phyloP scores from a whole-genome alignment of 768 basidiomycete genomes.

The Sarcomyxa edulis region DNA sequence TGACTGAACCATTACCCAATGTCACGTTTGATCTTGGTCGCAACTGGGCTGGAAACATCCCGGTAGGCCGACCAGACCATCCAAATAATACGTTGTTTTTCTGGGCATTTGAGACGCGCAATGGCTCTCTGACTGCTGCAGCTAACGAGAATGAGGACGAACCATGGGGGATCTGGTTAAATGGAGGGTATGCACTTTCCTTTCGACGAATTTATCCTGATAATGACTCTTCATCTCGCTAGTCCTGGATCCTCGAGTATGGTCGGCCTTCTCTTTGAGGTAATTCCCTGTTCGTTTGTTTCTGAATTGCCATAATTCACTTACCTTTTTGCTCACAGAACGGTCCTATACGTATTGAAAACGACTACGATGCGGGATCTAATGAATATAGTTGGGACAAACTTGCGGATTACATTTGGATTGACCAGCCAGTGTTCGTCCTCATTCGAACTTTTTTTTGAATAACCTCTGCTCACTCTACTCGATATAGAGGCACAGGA shows the following conservation, averaged over 20 bases:
- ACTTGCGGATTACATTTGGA: conserved; percentile 64
- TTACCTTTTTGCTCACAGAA: conserved; percentile 45
- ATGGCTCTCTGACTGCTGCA: conserved; percentile 48
- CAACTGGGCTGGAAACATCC: conserved; percentile 62
- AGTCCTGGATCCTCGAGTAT: conserved; percentile 72
- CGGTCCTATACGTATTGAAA: conserved; percentile 57
- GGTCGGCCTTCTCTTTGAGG: conserved; percentile 60
- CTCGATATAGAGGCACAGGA: conserved; percentile 43
- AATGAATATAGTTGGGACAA: conserved; percentile 57
- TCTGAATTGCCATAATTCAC: neutral
- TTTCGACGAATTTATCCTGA: neutral
- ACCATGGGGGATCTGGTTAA: conserved; percentile 76
- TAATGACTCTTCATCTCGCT: neutral
- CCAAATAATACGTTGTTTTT: conserved; percentile 67
- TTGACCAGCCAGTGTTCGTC: conserved; percentile 66
- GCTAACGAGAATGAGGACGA: conserved; percentile 26
- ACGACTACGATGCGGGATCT: conserved; percentile 40
- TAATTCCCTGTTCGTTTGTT: conserved; percentile 17
- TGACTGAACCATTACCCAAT: conserved; percentile 52
- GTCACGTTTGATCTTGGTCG: conserved; percentile 48
- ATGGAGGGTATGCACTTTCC: conserved; percentile 51
- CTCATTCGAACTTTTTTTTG: neutral
- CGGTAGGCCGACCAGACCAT: conserved; percentile 52
- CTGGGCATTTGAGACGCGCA: conserved; percentile 51
- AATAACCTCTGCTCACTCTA: conserved; percentile 7